Base-by-base conservation (phyloP, 1,284 basidiomycete genomes). In the Wallemia hederae region DNA sequence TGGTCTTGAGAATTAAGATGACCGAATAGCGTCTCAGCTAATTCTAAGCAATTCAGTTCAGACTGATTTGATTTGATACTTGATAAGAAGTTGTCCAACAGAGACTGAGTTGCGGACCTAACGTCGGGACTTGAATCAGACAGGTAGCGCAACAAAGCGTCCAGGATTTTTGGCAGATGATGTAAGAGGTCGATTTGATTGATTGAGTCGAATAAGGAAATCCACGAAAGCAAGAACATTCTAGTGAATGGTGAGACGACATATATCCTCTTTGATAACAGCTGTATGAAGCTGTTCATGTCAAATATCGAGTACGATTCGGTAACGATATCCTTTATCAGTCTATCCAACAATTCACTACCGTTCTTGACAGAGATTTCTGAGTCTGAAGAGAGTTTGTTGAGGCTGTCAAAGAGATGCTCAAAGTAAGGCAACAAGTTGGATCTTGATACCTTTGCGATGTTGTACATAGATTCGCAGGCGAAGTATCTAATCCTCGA, bases 311-410 rank as follows among this genome's bases (percentile, higher is more conserved):
- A 89, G 0, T 91, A 94, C 1, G 88, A 86, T 72, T 98, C 94
- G 31, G 90, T 85, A 1, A 98, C 92, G 60, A 97, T 92, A 66
- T 99, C 94, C 70, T 98, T 97, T 67, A 99, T 78, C 19, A 97
- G 77, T 26, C 94, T 80, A 71, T 99, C 94, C 61, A 98, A 78
- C n/a, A 99, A 78, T 70, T 99, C 94, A 1, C 92, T 91, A 7
- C 92, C 94, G 68, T 98, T 98, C 78, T 96, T 96, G 65, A 98
- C 94, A 1, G 92, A 92, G 59, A 89, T 70, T 66, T 98, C 94
- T 0, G 89, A 85, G 70, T 99, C 94, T 39, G 92, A 89, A 3
- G 90, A 87, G 61, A 99, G 84, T 76, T 94, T 96, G 76, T 86
- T 90, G 63, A 98, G 77, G 0, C 88, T 84, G 71, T 98, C 94